phyloP scores from a whole-genome alignment of 176 grass and related monocot genomes.

The Oryza meyeriana region DNA sequence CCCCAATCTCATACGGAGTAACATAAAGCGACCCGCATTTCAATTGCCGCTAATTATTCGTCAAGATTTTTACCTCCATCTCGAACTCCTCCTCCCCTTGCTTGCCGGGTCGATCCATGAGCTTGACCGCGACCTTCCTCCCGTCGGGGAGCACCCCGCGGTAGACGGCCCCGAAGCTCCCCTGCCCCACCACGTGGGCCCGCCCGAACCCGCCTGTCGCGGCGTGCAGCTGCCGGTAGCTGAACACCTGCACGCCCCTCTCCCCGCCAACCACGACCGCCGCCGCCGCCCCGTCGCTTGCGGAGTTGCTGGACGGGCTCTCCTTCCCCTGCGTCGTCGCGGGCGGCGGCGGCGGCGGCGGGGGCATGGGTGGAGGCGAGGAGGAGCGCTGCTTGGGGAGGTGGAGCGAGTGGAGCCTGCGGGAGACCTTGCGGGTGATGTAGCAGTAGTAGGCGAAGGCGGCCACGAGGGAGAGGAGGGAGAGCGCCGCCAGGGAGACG shows the following conservation, averaged over 20 bases:
- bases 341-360: background rate
- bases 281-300: conserved; percentile 31
- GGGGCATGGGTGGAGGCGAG: conserved; percentile 11
- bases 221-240: conserved; percentile 74
- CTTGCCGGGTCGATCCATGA: conserved; percentile 91
- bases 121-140: conserved; percentile 93
- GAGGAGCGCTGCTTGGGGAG: conserved; percentile 34
- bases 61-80: conserved; percentile 64
- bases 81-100: conserved; percentile 96
- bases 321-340: conserved; percentile 41
- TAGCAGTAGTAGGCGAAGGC: conserved; percentile 99
- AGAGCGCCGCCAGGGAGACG: conserved; percentile 77
- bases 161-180: conserved; percentile 97
- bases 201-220: conserved; percentile 75
- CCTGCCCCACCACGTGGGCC: conserved; percentile 80
- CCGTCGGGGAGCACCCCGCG: conserved; percentile 73
- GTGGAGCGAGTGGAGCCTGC: conserved; percentile 58
- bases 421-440: conserved; percentile 94
- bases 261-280: conserved; percentile 26
- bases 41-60: background rate
- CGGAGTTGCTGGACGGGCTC: conserved; percentile 47
- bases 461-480: conserved; percentile 67
- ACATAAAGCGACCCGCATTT: conserved; percentile 10
- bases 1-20: background rate
- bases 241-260: conserved; percentile 74